Percentiles rank a stretch among this genome's conserved stretches.
phyloP scores from a whole-genome alignment of 2,329 filamentous ascomycete species.

The Magnaporthales sp. region DNA sequence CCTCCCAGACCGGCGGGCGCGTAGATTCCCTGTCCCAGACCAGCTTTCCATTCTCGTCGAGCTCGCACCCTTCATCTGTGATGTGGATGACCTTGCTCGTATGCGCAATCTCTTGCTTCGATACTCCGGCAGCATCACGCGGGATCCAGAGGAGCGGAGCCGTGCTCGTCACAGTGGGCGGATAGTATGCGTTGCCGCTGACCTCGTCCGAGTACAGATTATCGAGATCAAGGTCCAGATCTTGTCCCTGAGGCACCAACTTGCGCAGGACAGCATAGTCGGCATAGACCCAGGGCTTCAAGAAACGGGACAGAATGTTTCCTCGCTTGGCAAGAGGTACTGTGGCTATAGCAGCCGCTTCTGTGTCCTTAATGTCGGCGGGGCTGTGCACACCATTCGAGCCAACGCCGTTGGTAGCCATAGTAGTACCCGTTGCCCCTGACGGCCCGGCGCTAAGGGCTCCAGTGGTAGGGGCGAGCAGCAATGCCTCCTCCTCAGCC shows the following conservation, averaged over 20 bases:
- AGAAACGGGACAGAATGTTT: constrained; percentile 56
- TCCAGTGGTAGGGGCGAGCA: constrained; percentile 7
- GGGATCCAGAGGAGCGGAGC: constrained; percentile 79
- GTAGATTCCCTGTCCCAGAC: constrained; percentile 24
- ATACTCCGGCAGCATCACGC: constrained; percentile 64
- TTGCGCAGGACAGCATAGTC: constrained; percentile 64
- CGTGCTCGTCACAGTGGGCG: constrained; percentile 56
- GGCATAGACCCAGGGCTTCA: constrained; percentile 69
- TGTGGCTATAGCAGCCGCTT: constrained; percentile 12
- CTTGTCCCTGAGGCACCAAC: constrained; percentile 53
- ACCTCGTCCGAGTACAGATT: constrained; percentile 53
- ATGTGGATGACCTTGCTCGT: constrained; percentile 65
- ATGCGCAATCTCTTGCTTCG: constrained; percentile 67
- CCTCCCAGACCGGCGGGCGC: constrained; percentile 25
- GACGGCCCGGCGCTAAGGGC: constrained; percentile 8
- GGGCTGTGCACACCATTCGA: not conserved
- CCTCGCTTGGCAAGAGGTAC: constrained; percentile 32
- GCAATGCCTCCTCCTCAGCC: constrained; percentile 31
- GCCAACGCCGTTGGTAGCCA: constrained; percentile 14
- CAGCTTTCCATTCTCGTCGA: constrained; percentile 57
- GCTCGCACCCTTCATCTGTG: constrained; percentile 65
- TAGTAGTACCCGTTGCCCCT: constrained; percentile 7
- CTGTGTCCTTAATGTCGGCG: constrained; percentile 15
- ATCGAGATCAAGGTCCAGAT: constrained; percentile 29
- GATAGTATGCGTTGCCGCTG: constrained; percentile 62